These are phyloP conservation scores for Ceratocystis albifundus DNA, from an alignment of 2,329 filamentous ascomycete species.

Conservation along the genomic window DNA sequence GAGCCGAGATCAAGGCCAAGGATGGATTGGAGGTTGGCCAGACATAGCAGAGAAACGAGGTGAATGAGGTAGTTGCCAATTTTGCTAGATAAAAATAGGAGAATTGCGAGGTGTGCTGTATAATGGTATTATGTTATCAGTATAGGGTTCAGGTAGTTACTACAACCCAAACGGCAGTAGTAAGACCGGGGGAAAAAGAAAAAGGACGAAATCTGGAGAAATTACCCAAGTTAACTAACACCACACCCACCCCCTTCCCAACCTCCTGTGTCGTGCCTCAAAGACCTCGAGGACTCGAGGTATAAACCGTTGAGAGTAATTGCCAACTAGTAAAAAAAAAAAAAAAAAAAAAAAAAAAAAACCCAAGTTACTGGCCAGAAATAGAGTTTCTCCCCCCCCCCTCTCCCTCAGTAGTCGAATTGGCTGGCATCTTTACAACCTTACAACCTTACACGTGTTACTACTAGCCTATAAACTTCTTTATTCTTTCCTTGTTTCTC, in stretches of 20 bases:
- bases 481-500: background rate
- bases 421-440: background rate
- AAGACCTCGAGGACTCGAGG: background rate
- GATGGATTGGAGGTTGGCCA: background rate
- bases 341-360: no score
- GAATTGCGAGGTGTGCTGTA: background rate
- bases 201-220: background rate
- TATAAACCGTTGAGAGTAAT: background rate
- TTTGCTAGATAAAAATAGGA: background rate
- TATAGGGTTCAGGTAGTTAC: no score
- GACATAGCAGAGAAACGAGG: background rate
- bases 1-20: background rate
- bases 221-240: background rate
- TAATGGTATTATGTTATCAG: no score
- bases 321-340: background rate
- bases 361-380: background rate
- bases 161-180: background rate
- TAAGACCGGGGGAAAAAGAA: background rate
- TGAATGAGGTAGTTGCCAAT: background rate
- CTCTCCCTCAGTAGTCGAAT: background rate
- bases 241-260: background rate
- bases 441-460: conserved; percentile 1
- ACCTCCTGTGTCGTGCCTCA: background rate
- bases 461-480: background rate
- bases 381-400: no score